Evolutionary conservation across 2,329 filamentous ascomycete genomes (phyloP), one percentile per base, ranked within the genome.

Genomic region (Periconia sp.): DNA sequence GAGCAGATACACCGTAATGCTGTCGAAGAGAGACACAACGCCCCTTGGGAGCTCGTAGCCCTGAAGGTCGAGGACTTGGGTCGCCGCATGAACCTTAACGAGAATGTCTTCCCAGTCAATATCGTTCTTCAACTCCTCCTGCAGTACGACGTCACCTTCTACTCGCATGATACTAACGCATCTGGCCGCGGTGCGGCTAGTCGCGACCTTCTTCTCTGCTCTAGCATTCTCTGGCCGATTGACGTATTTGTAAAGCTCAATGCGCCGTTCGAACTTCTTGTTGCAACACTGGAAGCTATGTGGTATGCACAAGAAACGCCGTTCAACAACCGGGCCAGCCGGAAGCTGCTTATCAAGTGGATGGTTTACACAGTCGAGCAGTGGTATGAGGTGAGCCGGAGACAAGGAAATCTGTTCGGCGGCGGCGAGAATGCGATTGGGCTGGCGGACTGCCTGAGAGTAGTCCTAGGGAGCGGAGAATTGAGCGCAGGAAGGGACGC

Each of bases 11-110:
- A 76, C 48, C 74, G 71, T 39, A 73, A 77, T 45, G 81, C 79
- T 13, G 69, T 75, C 2, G 70, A 73, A 0, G 69, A 63, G 2
- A 41, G 78, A 66, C 44, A 78, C 68, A 62, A 68, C 2, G 71
- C 82, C 29, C 86, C 88, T 0, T 92, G 88, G 70, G 88, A 92
- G 67, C 78, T 79, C 2, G 80, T 94, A 4, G 79, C 85, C 4
- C 73, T 81, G 36, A 78, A 78, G 46, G 74, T 84, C n/a, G 78
- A 80, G 48, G 74, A 74, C 26, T 72, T 86, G 13, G 82, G 81
- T 13, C 73, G 73, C 40, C 76, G 80, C 16, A 73, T 85, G 17
- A 73, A 76, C 40, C 73, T 79, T 54, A 81, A 79, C 28, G 79
- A 82, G 37, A 58, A 76, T 19, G 72, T 78, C 11, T 83, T 83